These are phyloP conservation scores for Starmerella bombicola DNA, from an alignment of 805 yeast species.

Conservation along the genomic window DNA sequence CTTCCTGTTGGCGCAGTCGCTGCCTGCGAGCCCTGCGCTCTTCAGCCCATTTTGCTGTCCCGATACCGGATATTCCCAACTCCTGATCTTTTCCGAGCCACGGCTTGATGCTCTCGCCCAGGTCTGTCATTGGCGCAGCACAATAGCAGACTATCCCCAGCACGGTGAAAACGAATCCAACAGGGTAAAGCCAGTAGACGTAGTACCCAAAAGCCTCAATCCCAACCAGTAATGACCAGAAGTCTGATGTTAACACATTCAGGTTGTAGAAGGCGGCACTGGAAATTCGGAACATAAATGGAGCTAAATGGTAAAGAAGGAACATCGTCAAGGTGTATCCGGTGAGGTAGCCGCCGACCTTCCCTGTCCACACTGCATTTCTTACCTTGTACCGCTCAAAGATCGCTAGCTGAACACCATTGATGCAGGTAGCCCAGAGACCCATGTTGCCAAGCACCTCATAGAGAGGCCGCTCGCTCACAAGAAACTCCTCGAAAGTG, in stretches of 20 bases:
- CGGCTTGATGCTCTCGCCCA: slow-evolving; percentile 35
- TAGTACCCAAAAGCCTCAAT: slow-evolving; percentile 34
- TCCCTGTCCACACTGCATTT: slow-evolving; percentile 31
- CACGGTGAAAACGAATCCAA: slow-evolving; percentile 35
- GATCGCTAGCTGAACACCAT: slow-evolving; percentile 36
- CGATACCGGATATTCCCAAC: slow-evolving; percentile 29
- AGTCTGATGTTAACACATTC: slow-evolving; percentile 34
- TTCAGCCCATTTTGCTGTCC: slow-evolving; percentile 23
- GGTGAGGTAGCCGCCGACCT: slow-evolving; percentile 35
- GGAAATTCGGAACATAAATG: slow-evolving; percentile 35
- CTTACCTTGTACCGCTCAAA: slow-evolving; percentile 31
- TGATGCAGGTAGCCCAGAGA: slow-evolving; percentile 33
- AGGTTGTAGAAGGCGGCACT: slow-evolving; percentile 38
- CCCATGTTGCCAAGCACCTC: slow-evolving; percentile 37
- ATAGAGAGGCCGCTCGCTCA: slow-evolving; percentile 35
- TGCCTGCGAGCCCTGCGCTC: not conserved
- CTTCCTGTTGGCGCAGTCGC: too few species aligned
- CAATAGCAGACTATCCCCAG: slow-evolving; percentile 34
- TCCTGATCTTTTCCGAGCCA: slow-evolving; percentile 32
- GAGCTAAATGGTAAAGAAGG: slow-evolving; percentile 33
- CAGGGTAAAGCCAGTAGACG: slow-evolving; percentile 38
- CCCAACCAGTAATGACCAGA: slow-evolving; percentile 37
- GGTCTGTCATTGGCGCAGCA: slow-evolving; percentile 27
- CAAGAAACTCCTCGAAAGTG: slow-evolving; percentile 35
- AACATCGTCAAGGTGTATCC: slow-evolving; percentile 34